Base-by-base conservation (phyloP, 495 filamentous ascomycete species). In the Aspergillus olivimuriae region DNA sequence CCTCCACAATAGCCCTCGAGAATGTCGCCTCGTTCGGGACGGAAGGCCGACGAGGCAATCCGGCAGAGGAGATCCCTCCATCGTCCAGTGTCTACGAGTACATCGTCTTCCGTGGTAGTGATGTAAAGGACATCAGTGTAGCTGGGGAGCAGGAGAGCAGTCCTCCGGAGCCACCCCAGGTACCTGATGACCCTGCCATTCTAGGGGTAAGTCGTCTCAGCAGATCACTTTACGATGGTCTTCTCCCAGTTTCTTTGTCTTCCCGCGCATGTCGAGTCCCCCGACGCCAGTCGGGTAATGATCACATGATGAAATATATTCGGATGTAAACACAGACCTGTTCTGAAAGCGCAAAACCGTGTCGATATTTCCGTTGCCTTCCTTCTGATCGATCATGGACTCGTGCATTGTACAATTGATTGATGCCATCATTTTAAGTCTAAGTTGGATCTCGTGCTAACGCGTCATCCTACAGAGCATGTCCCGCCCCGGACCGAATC, bases 311-410 rank as follows among this genome's bases (percentile, higher is more conserved):
- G 56, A 65, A 70, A 55, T 56, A 72, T 71, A 60, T 63, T 66
- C 76, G 69, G 66, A 70, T 70, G 66, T 70, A 66, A 70, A 70
- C 60, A 80, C 81, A 83, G 62, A 72, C 64, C 65, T 70, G 68
- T 69, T 73, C 69, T 59, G 81, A 89, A 86, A 39, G 87, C 87
- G 86, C 87, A 94, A 92, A 83, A 69, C 72, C 74, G 63, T 94
- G 89, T 90, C 78, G 89, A 94, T 68, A 83, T 86, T 84, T 94
- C 88, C 90, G 89, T 95, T 96, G 90, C 89, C 89, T 95, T 96
- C 90, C 89, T 95, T 94, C 89, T 96, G 89, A 73, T 63, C 47
- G 58, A 70, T 68, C 63, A 63, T 48, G 48, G 53, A 39, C 36
- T 35, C 23, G 23, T 9, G 20, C 21, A 34, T 34, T 39, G 40